Evolutionary conservation across 2,329 filamentous ascomycete genomes (phyloP).

Genomic region (Penicillium sp.): DNA sequence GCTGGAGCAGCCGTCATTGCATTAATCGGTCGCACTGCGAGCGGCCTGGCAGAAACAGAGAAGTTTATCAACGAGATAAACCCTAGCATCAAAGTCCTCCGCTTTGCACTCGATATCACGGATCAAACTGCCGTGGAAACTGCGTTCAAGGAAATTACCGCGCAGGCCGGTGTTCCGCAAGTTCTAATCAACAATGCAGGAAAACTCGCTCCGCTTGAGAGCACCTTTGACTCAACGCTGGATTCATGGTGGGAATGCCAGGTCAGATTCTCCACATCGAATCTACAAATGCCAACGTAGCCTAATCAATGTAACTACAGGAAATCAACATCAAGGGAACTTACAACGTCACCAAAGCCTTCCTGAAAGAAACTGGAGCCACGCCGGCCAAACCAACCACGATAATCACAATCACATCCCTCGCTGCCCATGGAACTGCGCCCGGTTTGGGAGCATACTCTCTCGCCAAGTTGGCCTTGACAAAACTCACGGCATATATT

Average conservation of each 20-base stretch:
- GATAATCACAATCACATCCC: constrained; percentile 30
- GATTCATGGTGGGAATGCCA: constrained; percentile 16
- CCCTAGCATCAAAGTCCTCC: constrained; percentile 30
- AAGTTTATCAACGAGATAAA: constrained; percentile 30
- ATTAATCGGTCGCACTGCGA: constrained; percentile 25
- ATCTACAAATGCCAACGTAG: neutral
- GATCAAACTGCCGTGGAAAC: constrained; percentile 20
- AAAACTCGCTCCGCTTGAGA: neutral
- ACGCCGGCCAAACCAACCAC: constrained; percentile 22
- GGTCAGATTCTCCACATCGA: constrained; percentile 1
- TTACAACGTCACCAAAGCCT: constrained; percentile 33
- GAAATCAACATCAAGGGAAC: constrained; percentile 37
- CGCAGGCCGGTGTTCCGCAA: constrained; percentile 18
- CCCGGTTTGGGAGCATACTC: constrained; percentile 32
- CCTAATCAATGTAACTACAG: constrained; percentile 14
- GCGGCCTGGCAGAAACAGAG: constrained; percentile 25
- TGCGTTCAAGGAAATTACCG: constrained; percentile 17
- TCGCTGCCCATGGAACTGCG: constrained; percentile 16
- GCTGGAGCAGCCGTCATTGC: constrained; percentile 32
- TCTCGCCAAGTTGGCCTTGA: constrained; percentile 34
- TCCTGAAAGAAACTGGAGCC: constrained; percentile 23
- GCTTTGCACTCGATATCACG: constrained; percentile 32
- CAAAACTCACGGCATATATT: constrained; percentile 33
- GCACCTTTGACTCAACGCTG: constrained; percentile 20
- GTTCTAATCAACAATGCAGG: constrained; percentile 31